These are phyloP conservation scores for Paraglomus occultum DNA, from an alignment of 192 early-diverging fungal species.

Conservation along the genomic window DNA sequence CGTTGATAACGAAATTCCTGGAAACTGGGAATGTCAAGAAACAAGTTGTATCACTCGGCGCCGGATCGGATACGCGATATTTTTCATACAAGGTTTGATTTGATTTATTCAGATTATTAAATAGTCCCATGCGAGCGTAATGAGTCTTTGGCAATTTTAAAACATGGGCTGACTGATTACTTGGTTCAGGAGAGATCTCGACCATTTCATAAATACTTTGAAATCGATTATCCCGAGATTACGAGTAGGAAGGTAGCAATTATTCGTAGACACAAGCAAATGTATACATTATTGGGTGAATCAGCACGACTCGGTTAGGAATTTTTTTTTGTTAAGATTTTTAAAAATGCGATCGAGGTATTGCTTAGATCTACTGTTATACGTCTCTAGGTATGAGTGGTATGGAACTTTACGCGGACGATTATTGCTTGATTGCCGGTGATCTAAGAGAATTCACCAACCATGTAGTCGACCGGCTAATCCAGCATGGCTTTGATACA, in stretches of 20 bases:
- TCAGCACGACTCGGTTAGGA: conserved; percentile 24
- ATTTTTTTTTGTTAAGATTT: not conserved
- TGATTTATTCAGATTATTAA: too few relatives aligned
- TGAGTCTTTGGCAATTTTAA: conserved; percentile 31
- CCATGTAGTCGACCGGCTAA: conserved; percentile 58
- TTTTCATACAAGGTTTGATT: conserved; percentile 68
- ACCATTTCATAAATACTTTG: conserved; percentile 65
- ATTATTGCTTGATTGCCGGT: conserved; percentile 74
- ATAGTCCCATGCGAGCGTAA: too few relatives aligned
- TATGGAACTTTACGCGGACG: conserved; percentile 61
- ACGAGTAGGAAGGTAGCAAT: conserved; percentile 73
- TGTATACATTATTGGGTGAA: conserved; percentile 39
- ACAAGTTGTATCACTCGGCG: conserved; percentile 87
- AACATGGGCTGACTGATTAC: not conserved
- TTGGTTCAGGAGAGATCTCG: not conserved
- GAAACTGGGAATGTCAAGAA: conserved; percentile 39
- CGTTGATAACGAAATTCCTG: conserved; percentile 64
- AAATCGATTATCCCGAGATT: conserved; percentile 91
- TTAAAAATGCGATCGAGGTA: not conserved
- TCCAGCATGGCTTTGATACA: conserved; percentile 52
- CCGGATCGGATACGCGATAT: conserved; percentile 91
- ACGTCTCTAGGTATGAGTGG: conserved; percentile 58
- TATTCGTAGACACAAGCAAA: conserved; percentile 49
- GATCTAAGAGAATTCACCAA: conserved; percentile 74
- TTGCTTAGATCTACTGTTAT: not conserved